phyloP scores from a whole-genome alignment of 176 grass and related monocot genomes.

The Olyra latifolia region DNA sequence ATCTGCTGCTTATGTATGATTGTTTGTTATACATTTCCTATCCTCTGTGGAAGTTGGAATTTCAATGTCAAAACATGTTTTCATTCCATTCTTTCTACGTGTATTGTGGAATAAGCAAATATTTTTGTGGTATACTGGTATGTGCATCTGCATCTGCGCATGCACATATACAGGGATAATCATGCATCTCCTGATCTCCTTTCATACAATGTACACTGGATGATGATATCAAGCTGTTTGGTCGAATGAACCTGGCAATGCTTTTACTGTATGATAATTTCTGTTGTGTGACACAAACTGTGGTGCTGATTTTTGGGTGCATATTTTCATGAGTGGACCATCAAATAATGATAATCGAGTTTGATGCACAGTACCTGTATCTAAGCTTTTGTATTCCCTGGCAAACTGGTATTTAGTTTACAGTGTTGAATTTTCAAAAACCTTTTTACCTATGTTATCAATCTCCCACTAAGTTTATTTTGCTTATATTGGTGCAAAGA shows the following conservation, averaged over 20 bases:
- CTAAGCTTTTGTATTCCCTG: slow-evolving; percentile 8
- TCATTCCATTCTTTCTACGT: background rate
- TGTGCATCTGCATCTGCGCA: background rate
- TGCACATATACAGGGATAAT: background rate
- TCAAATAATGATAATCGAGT: background rate
- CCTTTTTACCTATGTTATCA: slow-evolving; percentile 8
- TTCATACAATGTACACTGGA: background rate
- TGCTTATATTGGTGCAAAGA: slow-evolving; percentile 10
- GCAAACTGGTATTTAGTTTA: slow-evolving; percentile 12
- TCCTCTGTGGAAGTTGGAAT: slow-evolving; percentile 3
- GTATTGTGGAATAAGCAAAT: slow-evolving; percentile 1
- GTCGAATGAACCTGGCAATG: background rate
- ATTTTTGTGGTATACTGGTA: background rate
- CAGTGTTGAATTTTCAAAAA: background rate
- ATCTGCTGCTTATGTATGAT: slow-evolving; percentile 8
- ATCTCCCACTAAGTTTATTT: background rate
- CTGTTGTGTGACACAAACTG: background rate
- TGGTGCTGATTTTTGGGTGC: slow-evolving; percentile 2
- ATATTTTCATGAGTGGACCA: slow-evolving; percentile 22
- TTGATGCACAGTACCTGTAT: background rate
- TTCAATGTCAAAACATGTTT: slow-evolving; percentile 16
- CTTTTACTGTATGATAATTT: background rate
- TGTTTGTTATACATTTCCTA: slow-evolving; percentile 5
- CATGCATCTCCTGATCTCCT: slow-evolving; percentile 3
- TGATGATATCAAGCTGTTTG: background rate